These are phyloP conservation scores for Amphirosellinia nigrospora DNA, from an alignment of 495 filamentous ascomycete genomes.

Conservation along the genomic window DNA sequence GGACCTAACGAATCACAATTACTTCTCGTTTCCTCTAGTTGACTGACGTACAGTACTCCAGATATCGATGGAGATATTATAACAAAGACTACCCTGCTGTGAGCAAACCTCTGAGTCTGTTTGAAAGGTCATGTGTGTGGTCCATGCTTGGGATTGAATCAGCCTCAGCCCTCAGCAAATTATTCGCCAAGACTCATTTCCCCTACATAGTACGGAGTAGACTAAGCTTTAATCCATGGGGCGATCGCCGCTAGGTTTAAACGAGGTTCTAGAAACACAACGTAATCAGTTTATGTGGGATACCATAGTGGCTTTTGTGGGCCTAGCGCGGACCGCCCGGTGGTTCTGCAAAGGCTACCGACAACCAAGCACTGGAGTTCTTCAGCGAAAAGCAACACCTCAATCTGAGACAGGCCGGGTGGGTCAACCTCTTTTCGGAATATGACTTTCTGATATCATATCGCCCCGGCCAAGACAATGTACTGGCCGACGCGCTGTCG, in stretches of 20 bases:
- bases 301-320: too few relatives aligned
- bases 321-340: too few relatives aligned
- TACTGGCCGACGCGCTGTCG: background rate
- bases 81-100: too few relatives aligned
- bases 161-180: background rate
- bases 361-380: conserved; percentile 6
- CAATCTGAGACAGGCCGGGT: conserved; percentile 2
- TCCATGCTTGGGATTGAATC: too few relatives aligned
- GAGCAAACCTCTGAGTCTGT: background rate
- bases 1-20: too few relatives aligned
- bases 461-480: background rate
- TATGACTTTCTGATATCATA: conserved; percentile 22
- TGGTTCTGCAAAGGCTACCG: too few relatives aligned
- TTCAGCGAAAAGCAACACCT: conserved; percentile 10
- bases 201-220: too few relatives aligned
- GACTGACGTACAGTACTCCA: too few relatives aligned
- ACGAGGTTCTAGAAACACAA: background rate
- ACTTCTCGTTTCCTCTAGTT: too few relatives aligned
- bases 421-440: background rate
- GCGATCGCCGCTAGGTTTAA: background rate
- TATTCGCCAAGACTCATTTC: background rate
- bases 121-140: too few relatives aligned
- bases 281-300: too few relatives aligned
- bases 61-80: too few relatives aligned
- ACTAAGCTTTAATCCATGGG: background rate